These are phyloP conservation scores for Ogataea nitratoaversa DNA, from an alignment of 805 yeast species.

Conservation along the genomic window DNA sequence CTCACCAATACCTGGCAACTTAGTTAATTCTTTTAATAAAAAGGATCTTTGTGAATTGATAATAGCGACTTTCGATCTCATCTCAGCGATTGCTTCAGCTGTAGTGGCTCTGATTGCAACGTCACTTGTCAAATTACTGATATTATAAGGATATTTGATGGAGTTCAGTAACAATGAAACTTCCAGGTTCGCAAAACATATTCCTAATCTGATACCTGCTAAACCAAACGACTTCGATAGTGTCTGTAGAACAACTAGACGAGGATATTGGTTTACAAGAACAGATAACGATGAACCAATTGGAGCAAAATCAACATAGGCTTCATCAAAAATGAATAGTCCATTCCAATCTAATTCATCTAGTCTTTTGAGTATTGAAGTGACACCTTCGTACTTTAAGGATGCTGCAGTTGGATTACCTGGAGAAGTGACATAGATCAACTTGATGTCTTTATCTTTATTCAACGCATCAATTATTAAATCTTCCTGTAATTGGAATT, in stretches of 20 bases:
- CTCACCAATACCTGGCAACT: constrained; percentile 61
- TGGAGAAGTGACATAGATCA: constrained; percentile 86
- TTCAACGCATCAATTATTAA: constrained; percentile 48
- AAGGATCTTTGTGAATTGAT: constrained; percentile 53
- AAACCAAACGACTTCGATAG: constrained; percentile 92
- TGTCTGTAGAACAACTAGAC: constrained; percentile 86
- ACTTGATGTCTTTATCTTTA: constrained; percentile 60
- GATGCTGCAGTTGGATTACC: constrained; percentile 91
- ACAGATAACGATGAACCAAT: constrained; percentile 69
- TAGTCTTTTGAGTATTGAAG: constrained; percentile 37
- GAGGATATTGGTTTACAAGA: constrained; percentile 74
- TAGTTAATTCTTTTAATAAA: constrained; percentile 50
- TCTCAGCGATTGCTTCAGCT: constrained; percentile 48
- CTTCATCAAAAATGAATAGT: constrained; percentile 86
- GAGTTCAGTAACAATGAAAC: constrained; percentile 72
- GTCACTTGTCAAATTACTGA: constrained; percentile 73
- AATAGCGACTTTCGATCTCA: constrained; percentile 50
- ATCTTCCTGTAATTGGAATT: constrained; percentile 60
- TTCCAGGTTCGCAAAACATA: constrained; percentile 60
- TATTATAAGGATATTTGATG: constrained; percentile 95
- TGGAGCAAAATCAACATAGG: constrained; percentile 83
- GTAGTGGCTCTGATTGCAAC: constrained; percentile 73
- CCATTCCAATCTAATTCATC: constrained; percentile 59
- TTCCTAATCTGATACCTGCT: constrained; percentile 90
- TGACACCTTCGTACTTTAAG: constrained; percentile 46